Evolutionary conservation across 2,329 filamentous ascomycete species (phyloP).

Genomic region (Penicillium palitans): DNA sequence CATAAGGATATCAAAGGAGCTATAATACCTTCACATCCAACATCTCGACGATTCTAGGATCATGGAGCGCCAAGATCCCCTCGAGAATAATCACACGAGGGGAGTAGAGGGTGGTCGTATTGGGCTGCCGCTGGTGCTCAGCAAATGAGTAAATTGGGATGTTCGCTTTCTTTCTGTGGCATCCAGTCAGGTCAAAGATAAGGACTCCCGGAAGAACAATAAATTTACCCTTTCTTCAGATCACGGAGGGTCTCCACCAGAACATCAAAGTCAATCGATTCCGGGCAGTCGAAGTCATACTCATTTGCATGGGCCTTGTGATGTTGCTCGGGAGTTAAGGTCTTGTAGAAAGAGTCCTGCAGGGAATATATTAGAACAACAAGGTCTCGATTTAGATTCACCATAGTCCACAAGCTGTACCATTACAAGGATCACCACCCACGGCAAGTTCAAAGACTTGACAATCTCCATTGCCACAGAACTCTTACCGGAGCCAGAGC

Average conservation of each 20-base stretch:
- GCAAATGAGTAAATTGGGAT: slow-evolving; percentile 95
- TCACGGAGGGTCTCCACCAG: slow-evolving; percentile 77
- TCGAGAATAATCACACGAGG: slow-evolving; percentile 94
- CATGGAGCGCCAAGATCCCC: slow-evolving; percentile 93
- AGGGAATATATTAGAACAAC: slow-evolving; percentile 6
- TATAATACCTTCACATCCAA: slow-evolving; percentile 80
- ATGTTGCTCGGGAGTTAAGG: slow-evolving; percentile 75
- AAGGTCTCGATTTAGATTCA: background rate
- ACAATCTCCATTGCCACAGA: slow-evolving; percentile 92
- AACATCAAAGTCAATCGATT: slow-evolving; percentile 91
- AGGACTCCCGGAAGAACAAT: background rate
- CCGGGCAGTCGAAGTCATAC: slow-evolving; percentile 92
- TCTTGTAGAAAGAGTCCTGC: slow-evolving; percentile 97
- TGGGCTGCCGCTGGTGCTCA: slow-evolving; percentile 76
- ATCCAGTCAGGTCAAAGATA: slow-evolving; percentile 7
- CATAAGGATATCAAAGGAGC: background rate
- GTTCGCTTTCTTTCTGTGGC: slow-evolving; percentile 59
- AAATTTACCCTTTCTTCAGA: slow-evolving; percentile 84
- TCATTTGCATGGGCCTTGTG: slow-evolving; percentile 82
- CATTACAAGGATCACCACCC: slow-evolving; percentile 98
- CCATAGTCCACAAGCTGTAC: slow-evolving; percentile 50
- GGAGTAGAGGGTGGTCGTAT: slow-evolving; percentile 89
- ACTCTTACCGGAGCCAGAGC: slow-evolving; percentile 93
- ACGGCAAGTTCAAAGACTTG: slow-evolving; percentile 83
- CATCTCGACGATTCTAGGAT: slow-evolving; percentile 78